Conservation (phyloP, 257 asterid genomes). For the Rhazya stricta region DNA sequence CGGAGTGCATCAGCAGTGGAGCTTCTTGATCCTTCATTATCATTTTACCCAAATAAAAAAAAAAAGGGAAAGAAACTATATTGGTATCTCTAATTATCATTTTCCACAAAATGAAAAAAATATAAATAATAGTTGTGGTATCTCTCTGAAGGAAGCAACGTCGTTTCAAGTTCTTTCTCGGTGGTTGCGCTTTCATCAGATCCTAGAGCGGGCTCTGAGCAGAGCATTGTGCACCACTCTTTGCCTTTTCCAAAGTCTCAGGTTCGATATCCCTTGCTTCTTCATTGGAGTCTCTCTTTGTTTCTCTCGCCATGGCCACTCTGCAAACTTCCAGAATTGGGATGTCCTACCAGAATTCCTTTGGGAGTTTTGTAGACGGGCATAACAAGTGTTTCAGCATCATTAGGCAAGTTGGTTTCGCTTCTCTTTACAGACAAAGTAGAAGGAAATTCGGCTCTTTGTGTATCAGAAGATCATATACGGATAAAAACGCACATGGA, state of each 20-base stretch:
- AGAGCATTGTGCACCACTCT: not conserved
- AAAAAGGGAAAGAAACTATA: too few species aligned
- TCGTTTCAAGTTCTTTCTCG: not conserved
- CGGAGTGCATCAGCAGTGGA: too few species aligned
- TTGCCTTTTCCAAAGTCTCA: not conserved
- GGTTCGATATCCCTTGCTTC: not conserved
- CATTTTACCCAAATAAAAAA: too few species aligned
- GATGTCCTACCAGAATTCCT: constrained; percentile 14
- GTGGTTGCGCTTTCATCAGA: constrained; percentile 11
- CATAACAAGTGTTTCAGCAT: constrained; percentile 15
- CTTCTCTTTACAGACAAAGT: constrained; percentile 24
- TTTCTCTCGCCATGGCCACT: constrained; percentile 39
- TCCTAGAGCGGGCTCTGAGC: not conserved
- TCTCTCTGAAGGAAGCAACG: not conserved
- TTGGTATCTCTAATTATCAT: too few species aligned
- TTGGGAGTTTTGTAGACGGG: constrained; percentile 7
- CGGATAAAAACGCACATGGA: constrained; percentile 15
- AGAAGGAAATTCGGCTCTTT: constrained; percentile 29
- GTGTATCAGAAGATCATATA: constrained; percentile 28
- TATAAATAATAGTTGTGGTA: not conserved
- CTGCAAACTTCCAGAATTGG: constrained; percentile 36
- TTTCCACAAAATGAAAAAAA: not conserved
- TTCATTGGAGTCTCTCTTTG: not conserved
- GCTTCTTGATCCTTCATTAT: too few species aligned
- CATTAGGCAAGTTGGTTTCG: constrained; percentile 44